Base-by-base conservation (phyloP, 2,329 filamentous ascomycete genomes). In the Pseudofabraea citricarpa region DNA sequence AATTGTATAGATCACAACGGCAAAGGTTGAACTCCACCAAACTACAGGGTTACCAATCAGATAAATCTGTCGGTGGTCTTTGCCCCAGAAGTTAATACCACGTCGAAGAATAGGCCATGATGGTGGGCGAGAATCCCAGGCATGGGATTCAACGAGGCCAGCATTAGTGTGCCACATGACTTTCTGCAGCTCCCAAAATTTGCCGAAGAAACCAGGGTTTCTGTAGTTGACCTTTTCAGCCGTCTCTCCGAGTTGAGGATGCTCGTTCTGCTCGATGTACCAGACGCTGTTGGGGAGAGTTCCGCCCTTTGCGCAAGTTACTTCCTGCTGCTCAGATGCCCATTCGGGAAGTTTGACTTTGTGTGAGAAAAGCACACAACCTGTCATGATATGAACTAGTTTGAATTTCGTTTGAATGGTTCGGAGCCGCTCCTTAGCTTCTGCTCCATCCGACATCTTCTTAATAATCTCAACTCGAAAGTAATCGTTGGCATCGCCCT, bases 151-250 rank as follows among this genome's bases (percentile, higher is more conserved):
- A 20, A 93, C 88, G 38, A 98, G 80, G 33, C 93, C 93, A 23
- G 93, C 93, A 62, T 98, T 98, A 26, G 93, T 98, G 58, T 79
- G 90, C 93, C 93, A 98, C 93, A 98, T 98, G 51, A 98, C 93
- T 66, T 87, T 84, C 63, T 98, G 90, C 35, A 98, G 76, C 69
- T 98, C 93, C 81, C 85, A 90, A 72, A 98, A 98, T 66, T 98
- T 98, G 59, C 88, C 89, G 50, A 98, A 83, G 79, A 98, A 98
- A 21, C 91, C 90, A 12, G 91, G 93, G 56, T 90, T 84, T 58
- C 80, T 81, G 69, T 98, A 98, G 70, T 97, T 98, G 67, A 95
- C 91, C 71, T 88, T 95, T 64, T 97, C 93, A 12, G 88, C 83
- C 51, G 84, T 75, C 2, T 75, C 74, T 18, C 80, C 79, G 41